Percentiles rank a stretch among this genome's conserved stretches.
Conservation (phyloP, 73 alveolate genomes). For the Breviolum minutum region DNA sequence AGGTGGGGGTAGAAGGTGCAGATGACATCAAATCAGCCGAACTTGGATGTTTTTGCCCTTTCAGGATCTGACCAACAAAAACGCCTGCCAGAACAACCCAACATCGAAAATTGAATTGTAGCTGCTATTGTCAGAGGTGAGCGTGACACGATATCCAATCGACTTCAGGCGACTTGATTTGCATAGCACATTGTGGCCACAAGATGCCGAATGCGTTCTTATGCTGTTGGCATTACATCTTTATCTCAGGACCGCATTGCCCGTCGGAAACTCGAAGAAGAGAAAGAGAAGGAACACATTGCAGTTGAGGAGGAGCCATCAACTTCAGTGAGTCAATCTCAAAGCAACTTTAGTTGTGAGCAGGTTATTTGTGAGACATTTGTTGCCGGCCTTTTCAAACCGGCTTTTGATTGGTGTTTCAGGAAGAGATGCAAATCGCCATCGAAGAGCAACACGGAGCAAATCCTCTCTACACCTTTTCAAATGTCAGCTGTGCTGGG, state of each 20-base stretch:
- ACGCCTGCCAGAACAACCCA: background rate
- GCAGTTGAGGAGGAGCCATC: slow-evolving; percentile 61
- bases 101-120: background rate
- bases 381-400: background rate
- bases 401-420: background rate
- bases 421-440: slow-evolving; percentile 94
- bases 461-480: slow-evolving; percentile 56
- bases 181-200: too few relatives aligned
- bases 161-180: slow-evolving; percentile 39
- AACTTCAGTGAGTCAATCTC: background rate
- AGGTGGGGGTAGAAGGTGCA: background rate
- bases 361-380: background rate
- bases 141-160: slow-evolving; percentile 67
- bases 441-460: slow-evolving; percentile 90
- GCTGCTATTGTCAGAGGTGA: slow-evolving; percentile 4
- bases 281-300: slow-evolving; percentile 85
- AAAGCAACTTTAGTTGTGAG: background rate
- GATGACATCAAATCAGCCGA: background rate
- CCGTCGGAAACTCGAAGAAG: slow-evolving; percentile 66
- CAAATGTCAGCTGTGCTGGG: slow-evolving; percentile 26
- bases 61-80: background rate
- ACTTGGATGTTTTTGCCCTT: background rate
- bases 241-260: slow-evolving; percentile 58
- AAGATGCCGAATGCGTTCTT: background rate
- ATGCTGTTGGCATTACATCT: background rate